These are phyloP conservation scores for Symbiodinium pilosum DNA, from an alignment of 73 alveolate species.

Conservation along the genomic window DNA sequence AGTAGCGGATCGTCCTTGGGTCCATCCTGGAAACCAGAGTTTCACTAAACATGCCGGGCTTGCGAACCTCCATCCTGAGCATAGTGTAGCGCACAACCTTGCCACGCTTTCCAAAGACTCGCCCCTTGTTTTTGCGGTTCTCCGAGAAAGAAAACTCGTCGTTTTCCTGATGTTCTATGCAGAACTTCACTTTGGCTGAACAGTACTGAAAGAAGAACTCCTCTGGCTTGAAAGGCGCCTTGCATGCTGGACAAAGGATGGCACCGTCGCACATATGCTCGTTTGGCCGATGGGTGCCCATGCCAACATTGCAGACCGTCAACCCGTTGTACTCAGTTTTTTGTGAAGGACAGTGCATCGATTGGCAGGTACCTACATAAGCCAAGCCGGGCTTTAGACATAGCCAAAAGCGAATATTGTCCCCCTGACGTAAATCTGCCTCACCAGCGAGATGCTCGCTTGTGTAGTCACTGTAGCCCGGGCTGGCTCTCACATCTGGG, in stretches of 20 bases:
- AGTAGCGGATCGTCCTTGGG: background rate
- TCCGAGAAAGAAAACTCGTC: background rate
- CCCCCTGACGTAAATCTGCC: too few relatives aligned
- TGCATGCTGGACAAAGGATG: conserved; percentile 47
- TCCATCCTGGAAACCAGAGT: background rate
- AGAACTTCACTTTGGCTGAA: conserved; percentile 40
- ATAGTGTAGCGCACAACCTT: background rate
- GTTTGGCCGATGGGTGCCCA: conserved; percentile 54
- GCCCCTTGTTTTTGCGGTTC: background rate
- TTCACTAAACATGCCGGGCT: background rate
- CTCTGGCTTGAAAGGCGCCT: background rate
- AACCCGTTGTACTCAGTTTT: too few relatives aligned
- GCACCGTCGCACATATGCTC: conserved; percentile 4
- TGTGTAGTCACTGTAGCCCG: too few relatives aligned
- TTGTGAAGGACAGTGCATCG: too few relatives aligned
- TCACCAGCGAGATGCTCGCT: too few relatives aligned
- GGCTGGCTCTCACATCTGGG: too few relatives aligned
- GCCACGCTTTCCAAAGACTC: conserved; percentile 6
- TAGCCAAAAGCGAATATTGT: too few relatives aligned
- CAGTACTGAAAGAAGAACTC: background rate
- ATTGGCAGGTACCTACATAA: too few relatives aligned
- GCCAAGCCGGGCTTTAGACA: too few relatives aligned
- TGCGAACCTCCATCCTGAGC: conserved; percentile 37
- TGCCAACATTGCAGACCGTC: conserved; percentile 21
- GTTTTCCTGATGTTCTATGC: background rate